phyloP scores from a whole-genome alignment of 228 moss, liverwort and hornwort species.

The Sphagnum fallax region DNA sequence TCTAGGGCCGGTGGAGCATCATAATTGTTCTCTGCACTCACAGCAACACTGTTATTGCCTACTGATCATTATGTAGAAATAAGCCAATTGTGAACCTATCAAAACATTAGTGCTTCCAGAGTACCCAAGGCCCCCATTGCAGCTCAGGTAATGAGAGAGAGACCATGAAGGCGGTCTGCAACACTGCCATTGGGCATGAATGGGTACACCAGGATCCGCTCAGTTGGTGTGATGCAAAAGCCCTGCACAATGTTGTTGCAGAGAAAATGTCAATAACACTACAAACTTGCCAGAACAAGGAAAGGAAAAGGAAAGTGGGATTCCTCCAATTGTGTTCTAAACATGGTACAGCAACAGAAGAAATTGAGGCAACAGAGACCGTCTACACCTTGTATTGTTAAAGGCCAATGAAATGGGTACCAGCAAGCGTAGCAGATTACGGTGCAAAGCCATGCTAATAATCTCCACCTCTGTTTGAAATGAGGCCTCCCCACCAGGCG shows the following conservation, averaged over 20 bases:
- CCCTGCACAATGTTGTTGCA: slow-evolving; percentile 7
- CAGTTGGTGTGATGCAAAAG: slow-evolving; percentile 42
- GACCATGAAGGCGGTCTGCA: slow-evolving; percentile 32
- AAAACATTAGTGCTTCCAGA: no score
- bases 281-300: no score
- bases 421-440: slow-evolving; percentile 23
- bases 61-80: neutral
- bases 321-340: no score
- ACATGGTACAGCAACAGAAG: no score
- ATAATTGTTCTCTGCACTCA: neutral
- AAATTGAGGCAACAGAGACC: no score
- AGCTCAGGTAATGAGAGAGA: neutral
- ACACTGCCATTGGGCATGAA: slow-evolving; percentile 44
- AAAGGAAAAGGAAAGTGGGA: no score
- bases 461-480: slow-evolving; percentile 46
- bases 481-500: slow-evolving; percentile 31
- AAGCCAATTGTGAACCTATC: no score
- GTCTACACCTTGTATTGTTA: no score
- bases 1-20: neutral
- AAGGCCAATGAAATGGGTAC: neutral
- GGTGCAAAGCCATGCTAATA: slow-evolving; percentile 37
- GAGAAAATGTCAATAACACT: no score
- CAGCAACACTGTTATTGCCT: neutral
- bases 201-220: slow-evolving; percentile 37
- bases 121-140: no score